Conservation (phyloP, 2,329 filamentous ascomycete species). For the Fusarium austroafricanum region DNA sequence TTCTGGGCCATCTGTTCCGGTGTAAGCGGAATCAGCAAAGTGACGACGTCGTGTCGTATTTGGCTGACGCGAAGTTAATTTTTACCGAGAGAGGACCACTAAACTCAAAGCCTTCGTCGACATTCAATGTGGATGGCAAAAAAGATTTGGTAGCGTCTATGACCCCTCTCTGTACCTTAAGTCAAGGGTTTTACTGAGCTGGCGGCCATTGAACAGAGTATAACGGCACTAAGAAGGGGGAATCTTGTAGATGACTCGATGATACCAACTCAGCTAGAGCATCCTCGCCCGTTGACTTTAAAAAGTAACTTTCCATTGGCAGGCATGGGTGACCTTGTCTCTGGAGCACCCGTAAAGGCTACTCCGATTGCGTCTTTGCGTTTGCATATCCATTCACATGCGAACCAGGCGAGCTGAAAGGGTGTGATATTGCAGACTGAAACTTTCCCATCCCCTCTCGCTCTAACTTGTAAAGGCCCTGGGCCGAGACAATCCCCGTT, state of each 20-base stretch:
- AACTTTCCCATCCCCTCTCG: constrained; percentile 21
- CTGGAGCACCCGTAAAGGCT: neutral
- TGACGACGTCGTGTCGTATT: constrained; percentile 12
- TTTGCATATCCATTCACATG: constrained; percentile 14
- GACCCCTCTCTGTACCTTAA: constrained; percentile 1
- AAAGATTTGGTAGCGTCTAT: constrained; percentile 8
- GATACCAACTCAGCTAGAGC: neutral
- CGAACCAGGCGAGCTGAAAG: constrained; percentile 20
- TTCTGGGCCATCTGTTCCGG: constrained; percentile 1
- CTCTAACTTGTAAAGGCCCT: constrained; percentile 4
- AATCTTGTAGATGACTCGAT: neutral
- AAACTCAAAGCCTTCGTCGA: constrained; percentile 12
- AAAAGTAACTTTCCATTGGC: constrained; percentile 7
- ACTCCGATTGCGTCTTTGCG: neutral
- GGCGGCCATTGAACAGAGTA: constrained; percentile 1
- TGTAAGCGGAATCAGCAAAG: constrained; percentile 3
- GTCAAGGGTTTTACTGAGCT: neutral
- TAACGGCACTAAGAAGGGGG: constrained; percentile 1
- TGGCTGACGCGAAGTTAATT: constrained; percentile 2
- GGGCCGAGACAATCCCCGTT: constrained; percentile 33
- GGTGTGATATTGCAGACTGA: neutral
- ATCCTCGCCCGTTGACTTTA: constrained; percentile 13
- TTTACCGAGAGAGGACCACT: neutral
- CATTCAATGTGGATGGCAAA: neutral
- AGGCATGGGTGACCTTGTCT: constrained; percentile 1